phyloP scores from a whole-genome alignment of 129 eudicot genomes.

The Tagetes erecta region DNA sequence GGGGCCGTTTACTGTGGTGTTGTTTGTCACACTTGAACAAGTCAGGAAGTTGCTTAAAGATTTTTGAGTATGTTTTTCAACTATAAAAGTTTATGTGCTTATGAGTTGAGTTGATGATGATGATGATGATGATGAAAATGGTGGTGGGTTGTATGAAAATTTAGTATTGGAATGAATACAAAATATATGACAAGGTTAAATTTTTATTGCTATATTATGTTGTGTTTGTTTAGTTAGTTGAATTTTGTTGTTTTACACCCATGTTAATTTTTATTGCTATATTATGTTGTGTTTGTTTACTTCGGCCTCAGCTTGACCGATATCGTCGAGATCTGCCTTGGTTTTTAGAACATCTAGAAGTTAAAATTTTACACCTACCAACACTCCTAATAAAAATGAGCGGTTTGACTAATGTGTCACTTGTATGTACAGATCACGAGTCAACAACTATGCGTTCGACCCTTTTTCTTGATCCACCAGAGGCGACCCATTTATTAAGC shows the following conservation, averaged over 20 bases:
- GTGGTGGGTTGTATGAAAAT: background rate
- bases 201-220: too few relatives aligned
- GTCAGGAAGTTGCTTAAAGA: conserved; percentile 67
- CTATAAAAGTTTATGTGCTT: background rate
- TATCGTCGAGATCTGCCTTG: conserved; percentile 58
- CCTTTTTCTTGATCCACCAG: too few relatives aligned
- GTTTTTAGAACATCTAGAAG: conserved; percentile 42
- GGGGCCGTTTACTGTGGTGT: conserved; percentile 73
- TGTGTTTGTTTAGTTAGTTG: background rate
- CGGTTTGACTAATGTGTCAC: background rate
- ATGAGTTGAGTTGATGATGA: background rate
- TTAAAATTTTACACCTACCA: conserved; percentile 34
- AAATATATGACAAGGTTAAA: background rate
- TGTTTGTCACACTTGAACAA: conserved; percentile 78
- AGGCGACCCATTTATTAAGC: too few relatives aligned
- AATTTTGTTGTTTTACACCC: background rate
- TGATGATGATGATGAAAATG: conserved; percentile 7
- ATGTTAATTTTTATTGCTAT: too few relatives aligned
- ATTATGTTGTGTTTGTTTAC: conserved; percentile 10
- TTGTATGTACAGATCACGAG: background rate
- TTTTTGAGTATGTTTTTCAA: conserved; percentile 23
- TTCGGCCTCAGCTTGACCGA: conserved; percentile 57
- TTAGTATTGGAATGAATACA: background rate
- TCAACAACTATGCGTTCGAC: too few relatives aligned
- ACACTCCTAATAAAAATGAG: conserved; percentile 1